Conservation (phyloP, 1,284 basidiomycete species). For the Lentinus polychrous region DNA sequence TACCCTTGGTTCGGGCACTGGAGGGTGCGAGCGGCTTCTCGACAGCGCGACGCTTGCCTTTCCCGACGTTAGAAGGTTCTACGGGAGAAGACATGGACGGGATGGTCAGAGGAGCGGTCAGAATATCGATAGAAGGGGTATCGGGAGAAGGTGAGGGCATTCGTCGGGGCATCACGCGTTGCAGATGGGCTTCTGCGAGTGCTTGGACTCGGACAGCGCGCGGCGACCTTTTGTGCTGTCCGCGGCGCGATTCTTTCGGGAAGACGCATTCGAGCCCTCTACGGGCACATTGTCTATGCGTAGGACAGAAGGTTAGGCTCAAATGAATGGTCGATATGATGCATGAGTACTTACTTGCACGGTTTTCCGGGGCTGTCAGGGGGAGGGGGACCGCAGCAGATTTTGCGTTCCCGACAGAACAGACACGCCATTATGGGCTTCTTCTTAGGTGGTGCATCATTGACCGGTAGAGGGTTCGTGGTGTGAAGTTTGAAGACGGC, state of each 20-base stretch:
- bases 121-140: too few relatives aligned
- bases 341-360: conserved; percentile 26
- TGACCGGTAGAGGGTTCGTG: conserved; percentile 5
- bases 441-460: conserved; percentile 21
- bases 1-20: too few relatives aligned
- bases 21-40: too few relatives aligned
- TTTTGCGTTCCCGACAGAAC: conserved; percentile 34
- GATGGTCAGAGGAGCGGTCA: too few relatives aligned
- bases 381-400: conserved; percentile 29
- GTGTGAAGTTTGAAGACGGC: conserved; percentile 21
- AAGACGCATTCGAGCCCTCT: conserved; percentile 41
- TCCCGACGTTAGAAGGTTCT: too few relatives aligned
- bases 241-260: conserved; percentile 45
- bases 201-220: conserved; percentile 19
- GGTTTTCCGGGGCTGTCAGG: conserved; percentile 21
- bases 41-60: too few relatives aligned
- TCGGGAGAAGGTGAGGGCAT: too few relatives aligned
- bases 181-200: conserved; percentile 10
- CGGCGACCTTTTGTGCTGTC: conserved; percentile 38
- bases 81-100: too few relatives aligned
- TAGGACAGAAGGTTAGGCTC: background rate
- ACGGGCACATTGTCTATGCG: conserved; percentile 39
- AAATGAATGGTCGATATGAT: background rate
- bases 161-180: background rate
- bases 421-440: conserved; percentile 32